A percentile compares a stretch with the other conserved stretches of the same genome.
Conservation (phyloP, 495 filamentous ascomycete genomes). For the Talaromyces ruber region DNA sequence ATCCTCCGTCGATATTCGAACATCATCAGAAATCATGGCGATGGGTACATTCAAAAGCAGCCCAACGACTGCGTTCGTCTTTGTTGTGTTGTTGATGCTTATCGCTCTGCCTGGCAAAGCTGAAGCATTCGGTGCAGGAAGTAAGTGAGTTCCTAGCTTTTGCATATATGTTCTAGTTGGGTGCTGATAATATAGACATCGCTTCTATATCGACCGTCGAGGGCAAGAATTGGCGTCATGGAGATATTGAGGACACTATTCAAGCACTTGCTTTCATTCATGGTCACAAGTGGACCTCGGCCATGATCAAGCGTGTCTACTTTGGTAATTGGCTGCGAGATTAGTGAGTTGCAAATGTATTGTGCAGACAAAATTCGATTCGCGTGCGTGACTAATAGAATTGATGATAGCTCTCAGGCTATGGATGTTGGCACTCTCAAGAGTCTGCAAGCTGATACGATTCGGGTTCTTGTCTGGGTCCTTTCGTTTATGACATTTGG, state of each 20-base stretch:
- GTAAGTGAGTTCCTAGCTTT: constrained; percentile 26
- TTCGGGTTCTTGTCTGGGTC: constrained; percentile 85
- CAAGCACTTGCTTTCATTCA: constrained; percentile 80
- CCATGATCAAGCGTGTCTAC: constrained; percentile 83
- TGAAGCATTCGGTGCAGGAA: constrained; percentile 86
- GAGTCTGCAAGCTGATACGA: constrained; percentile 79
- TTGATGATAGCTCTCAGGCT: constrained; percentile 62
- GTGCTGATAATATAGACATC: constrained; percentile 44
- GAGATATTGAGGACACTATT: constrained; percentile 92
- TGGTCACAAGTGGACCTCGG: constrained; percentile 90
- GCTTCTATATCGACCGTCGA: constrained; percentile 90
- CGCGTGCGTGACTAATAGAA: background rate
- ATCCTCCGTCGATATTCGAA: background rate
- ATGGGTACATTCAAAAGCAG: constrained; percentile 19
- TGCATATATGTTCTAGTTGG: background rate
- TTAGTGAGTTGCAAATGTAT: constrained; percentile 23
- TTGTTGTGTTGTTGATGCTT: constrained; percentile 54
- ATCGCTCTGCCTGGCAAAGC: constrained; percentile 39
- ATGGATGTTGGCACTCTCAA: constrained; percentile 89
- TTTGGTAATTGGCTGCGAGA: constrained; percentile 61
- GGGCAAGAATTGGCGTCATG: constrained; percentile 94
- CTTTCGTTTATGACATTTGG: constrained; percentile 89
- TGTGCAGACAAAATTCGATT: background rate
- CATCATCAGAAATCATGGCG: constrained; percentile 17
- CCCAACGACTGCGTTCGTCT: constrained; percentile 27